phyloP scores from a whole-genome alignment of 495 filamentous ascomycete species.

The Penicillium goetzii region DNA sequence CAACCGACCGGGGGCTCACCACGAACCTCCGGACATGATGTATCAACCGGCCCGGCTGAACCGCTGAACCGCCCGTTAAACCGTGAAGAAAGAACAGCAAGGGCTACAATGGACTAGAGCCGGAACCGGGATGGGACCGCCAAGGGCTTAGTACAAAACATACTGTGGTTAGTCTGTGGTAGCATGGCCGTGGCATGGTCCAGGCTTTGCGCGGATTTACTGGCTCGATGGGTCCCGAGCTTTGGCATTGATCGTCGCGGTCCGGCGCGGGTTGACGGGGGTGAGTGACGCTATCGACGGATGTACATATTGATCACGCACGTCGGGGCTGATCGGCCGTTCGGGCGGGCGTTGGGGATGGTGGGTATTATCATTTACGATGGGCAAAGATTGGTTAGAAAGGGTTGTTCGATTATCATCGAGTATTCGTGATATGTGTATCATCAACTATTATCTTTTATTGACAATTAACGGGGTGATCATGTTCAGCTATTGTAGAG shows the following conservation, averaged over 20 bases:
- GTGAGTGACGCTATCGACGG: background rate
- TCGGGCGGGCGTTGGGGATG: background rate
- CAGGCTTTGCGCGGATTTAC: background rate
- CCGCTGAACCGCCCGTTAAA: slow-evolving; percentile 9
- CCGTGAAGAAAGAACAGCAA: slow-evolving; percentile 12
- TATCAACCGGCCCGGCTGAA: slow-evolving; percentile 15
- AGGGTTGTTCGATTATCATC: background rate
- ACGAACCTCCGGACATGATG: slow-evolving; percentile 17
- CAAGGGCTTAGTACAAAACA: background rate
- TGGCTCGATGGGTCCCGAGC: slow-evolving; percentile 7
- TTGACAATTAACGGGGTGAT: background rate
- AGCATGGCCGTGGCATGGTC: background rate
- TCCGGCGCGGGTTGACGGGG: slow-evolving; percentile 11
- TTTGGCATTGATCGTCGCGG: slow-evolving; percentile 14
- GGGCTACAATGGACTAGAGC: slow-evolving; percentile 1
- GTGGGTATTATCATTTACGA: background rate
- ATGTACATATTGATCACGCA: background rate
- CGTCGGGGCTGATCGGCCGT: slow-evolving; percentile 4
- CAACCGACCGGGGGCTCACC: background rate
- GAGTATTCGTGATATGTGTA: background rate
- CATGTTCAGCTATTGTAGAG: background rate
- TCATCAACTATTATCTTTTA: background rate
- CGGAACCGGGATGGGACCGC: background rate
- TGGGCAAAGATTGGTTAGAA: too few species aligned
- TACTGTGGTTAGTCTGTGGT: background rate